These are phyloP conservation scores for Oryza longistaminata DNA, from an alignment of 176 grass and related monocot species.

Conservation along the genomic window DNA sequence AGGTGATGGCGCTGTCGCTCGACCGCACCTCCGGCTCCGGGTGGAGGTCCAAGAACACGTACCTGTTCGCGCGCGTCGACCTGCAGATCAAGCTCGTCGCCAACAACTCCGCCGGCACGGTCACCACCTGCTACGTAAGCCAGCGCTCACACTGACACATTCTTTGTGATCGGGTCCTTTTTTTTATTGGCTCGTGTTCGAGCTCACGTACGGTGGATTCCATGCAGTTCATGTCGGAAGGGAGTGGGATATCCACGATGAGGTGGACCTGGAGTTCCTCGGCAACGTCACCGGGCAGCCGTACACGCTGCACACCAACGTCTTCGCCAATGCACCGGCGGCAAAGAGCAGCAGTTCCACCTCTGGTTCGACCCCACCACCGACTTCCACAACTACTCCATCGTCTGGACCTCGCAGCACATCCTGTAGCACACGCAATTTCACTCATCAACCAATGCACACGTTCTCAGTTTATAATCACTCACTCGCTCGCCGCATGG, in stretches of 20 bases:
- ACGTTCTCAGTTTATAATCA: neutral
- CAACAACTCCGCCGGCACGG: conserved; percentile 84
- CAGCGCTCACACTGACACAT: neutral
- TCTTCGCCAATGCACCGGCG: conserved; percentile 55
- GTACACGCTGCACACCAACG: conserved; percentile 78
- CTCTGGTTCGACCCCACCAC: conserved; percentile 83
- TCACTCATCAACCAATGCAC: neutral
- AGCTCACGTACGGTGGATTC: neutral
- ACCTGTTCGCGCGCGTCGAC: conserved; percentile 62
- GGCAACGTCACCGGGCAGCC: conserved; percentile 72
- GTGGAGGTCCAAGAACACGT: conserved; percentile 67
- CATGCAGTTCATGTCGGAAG: conserved; percentile 65
- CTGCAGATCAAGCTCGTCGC: conserved; percentile 76
- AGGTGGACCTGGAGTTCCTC: conserved; percentile 92
- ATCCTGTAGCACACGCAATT: conserved; percentile 47
- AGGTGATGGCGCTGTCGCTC: conserved; percentile 38
- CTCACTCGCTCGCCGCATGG: neutral
- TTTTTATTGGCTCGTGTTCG: neutral
- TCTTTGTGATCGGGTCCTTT: neutral
- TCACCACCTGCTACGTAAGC: conserved; percentile 79
- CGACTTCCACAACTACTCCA: conserved; percentile 89
- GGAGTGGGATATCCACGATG: conserved; percentile 57
- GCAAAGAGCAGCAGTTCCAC: conserved; percentile 74
- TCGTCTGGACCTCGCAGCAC: conserved; percentile 67
- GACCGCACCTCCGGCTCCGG: conserved; percentile 63